Evolutionary conservation across 768 basidiomycete species (phyloP).

Genomic region (Sporobolomyces phaffii): DNA sequence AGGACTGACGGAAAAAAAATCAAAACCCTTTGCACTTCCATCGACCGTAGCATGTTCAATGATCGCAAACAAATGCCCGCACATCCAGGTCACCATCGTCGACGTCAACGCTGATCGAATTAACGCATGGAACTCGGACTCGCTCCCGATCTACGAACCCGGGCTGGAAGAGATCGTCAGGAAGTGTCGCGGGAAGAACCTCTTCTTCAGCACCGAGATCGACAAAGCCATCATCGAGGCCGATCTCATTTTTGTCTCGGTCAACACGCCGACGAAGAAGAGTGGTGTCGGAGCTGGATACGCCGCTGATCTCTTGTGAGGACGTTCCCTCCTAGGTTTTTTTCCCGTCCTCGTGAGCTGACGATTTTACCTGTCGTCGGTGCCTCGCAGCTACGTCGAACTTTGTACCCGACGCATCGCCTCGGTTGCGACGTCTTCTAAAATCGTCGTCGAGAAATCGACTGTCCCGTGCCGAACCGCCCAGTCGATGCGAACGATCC

Average conservation of each 20-base stretch:
- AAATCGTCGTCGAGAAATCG: slow-evolving; percentile 99
- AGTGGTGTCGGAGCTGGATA: slow-evolving; percentile 93
- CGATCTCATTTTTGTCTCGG: slow-evolving; percentile 95
- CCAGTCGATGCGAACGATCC: slow-evolving; percentile 97
- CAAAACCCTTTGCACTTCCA: too few species aligned
- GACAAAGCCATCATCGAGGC: slow-evolving; percentile 79
- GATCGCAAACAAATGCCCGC: slow-evolving; percentile 46
- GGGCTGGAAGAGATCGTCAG: slow-evolving; percentile 88
- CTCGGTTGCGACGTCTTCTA: slow-evolving; percentile 75
- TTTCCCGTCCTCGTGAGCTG: too few species aligned
- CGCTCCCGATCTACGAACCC: slow-evolving; percentile 94
- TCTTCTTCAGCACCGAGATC: slow-evolving; percentile 94
- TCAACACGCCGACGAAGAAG: slow-evolving; percentile 99
- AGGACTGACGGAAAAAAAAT: too few species aligned
- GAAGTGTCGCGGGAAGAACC: slow-evolving; percentile 79
- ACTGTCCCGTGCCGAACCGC: slow-evolving; percentile 98
- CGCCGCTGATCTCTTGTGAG: slow-evolving; percentile 96
- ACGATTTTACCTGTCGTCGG: slow-evolving; percentile 14
- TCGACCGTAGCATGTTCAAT: slow-evolving; percentile 40
- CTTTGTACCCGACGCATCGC: slow-evolving; percentile 94
- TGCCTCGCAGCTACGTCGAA: slow-evolving; percentile 74
- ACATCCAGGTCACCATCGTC: slow-evolving; percentile 92
- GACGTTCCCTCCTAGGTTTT: slow-evolving; percentile 12
- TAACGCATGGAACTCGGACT: slow-evolving; percentile 82
- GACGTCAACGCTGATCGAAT: slow-evolving; percentile 91